phyloP scores from a whole-genome alignment of 495 filamentous ascomycete genomes.

The Neurospora sp. region DNA sequence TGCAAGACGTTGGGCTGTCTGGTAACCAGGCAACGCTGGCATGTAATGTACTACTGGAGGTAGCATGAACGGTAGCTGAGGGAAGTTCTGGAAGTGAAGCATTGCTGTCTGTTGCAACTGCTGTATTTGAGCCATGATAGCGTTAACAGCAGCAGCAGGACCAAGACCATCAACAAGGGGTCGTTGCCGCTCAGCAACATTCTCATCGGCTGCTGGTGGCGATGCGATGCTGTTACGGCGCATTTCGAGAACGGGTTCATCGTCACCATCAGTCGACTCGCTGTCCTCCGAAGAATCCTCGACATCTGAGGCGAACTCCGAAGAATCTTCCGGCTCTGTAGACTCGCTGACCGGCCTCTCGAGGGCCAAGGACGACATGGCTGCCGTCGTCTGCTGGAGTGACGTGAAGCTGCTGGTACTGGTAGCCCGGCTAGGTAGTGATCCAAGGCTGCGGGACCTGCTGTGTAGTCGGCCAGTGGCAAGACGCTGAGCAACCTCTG shows the following conservation, averaged over 20 bases:
- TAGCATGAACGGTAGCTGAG: constrained; percentile 14
- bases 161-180: constrained; percentile 27
- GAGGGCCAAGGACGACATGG: constrained; percentile 19
- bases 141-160: constrained; percentile 54
- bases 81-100: constrained; percentile 26
- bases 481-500: constrained; percentile 43
- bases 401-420: constrained; percentile 58
- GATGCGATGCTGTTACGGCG: constrained; percentile 16
- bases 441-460: constrained; percentile 41
- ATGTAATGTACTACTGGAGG: constrained; percentile 33
- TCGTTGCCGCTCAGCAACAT: constrained; percentile 18
- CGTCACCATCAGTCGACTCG: constrained; percentile 25
- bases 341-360: constrained; percentile 27
- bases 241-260: constrained; percentile 27
- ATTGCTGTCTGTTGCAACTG: constrained; percentile 63
- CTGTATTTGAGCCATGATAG: constrained; percentile 69
- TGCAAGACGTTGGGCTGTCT: constrained; percentile 63
- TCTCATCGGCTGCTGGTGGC: background rate
- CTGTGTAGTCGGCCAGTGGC: constrained; percentile 47
- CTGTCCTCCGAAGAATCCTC: constrained; percentile 11
- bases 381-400: constrained; percentile 29
- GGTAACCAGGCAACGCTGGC: constrained; percentile 60
- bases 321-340: constrained; percentile 25
- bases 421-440: constrained; percentile 46
- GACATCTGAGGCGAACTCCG: constrained; percentile 21